phyloP scores from a whole-genome alignment of 2,329 filamentous ascomycete species.

The Neofusicoccum umdonicola region DNA sequence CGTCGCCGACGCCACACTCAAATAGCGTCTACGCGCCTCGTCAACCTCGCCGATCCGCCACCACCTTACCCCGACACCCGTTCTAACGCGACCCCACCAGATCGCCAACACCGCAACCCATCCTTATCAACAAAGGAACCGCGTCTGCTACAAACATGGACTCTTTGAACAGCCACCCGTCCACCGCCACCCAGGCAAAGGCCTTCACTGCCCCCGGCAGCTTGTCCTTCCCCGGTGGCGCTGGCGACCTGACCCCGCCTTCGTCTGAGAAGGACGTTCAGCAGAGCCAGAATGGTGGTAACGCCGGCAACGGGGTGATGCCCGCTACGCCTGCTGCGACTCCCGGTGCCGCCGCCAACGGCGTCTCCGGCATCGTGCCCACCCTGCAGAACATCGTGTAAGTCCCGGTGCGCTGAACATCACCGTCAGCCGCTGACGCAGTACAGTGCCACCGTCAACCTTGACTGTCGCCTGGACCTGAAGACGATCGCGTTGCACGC shows the following conservation, averaged over 20 bases:
- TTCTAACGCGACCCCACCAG: slow-evolving; percentile 11
- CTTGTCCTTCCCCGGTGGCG: slow-evolving; percentile 84
- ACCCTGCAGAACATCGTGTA: slow-evolving; percentile 73
- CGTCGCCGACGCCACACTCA: slow-evolving; percentile 4
- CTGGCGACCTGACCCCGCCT: slow-evolving; percentile 71
- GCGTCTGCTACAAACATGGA: slow-evolving; percentile 64
- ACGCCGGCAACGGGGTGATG: slow-evolving; percentile 63
- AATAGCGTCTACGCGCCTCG: background rate
- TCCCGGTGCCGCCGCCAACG: slow-evolving; percentile 70
- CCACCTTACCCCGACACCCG: background rate
- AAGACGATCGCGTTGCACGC: slow-evolving; percentile 99
- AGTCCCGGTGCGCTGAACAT: slow-evolving; percentile 55
- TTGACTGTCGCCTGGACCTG: slow-evolving; percentile 91
- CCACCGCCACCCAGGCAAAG: slow-evolving; percentile 89
- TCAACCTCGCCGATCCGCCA: background rate
- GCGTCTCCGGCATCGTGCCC: slow-evolving; percentile 85
- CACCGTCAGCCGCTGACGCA: slow-evolving; percentile 30
- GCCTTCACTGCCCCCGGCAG: slow-evolving; percentile 87
- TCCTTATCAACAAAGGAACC: background rate
- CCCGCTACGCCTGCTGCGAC: slow-evolving; percentile 90
- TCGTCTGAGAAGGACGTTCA: slow-evolving; percentile 66
- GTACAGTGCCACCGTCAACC: slow-evolving; percentile 87
- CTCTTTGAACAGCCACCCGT: slow-evolving; percentile 84
- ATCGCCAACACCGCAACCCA: background rate
- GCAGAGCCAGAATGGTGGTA: slow-evolving; percentile 49